Evolutionary conservation across 2,329 filamentous ascomycete genomes (phyloP), one percentile per base, ranked within the genome.

Genomic region (Rhinocladiella mackenziei): DNA sequence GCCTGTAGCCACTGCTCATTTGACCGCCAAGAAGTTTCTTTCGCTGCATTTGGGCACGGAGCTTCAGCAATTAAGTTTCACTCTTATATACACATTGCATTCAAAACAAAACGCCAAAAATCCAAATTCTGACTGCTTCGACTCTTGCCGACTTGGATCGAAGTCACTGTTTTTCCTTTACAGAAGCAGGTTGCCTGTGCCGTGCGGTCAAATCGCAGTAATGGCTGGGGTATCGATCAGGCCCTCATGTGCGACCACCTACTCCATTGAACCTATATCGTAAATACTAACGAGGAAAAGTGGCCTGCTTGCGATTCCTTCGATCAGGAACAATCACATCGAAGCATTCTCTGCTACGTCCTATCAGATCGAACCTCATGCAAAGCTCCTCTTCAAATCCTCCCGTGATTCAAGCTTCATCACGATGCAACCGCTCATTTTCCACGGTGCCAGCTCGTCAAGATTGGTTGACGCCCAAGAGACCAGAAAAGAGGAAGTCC

Each of bases 401-500:
- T 62, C 58, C 60, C 70, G 51, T 65, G 72, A 58, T 67, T 15
- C 38, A 14, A 29, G 74, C 71, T 65, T 65, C 56, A 28, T 53
- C 65, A 53, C 78, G 84, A 62, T 69, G 45, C 33, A 20, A 4
- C 7, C 49, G 55, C 19, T 23, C 77, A 50, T 94, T 95, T 69
- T 87, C 87, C 28, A 84, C 83, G 22, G 86, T 86, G 49, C 75
- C 60, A 53, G 70, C 54, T 60, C 69, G 62, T 53, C 74, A 63
- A 55, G 84, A 79, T 62, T 97, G 89, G 89, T 84, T 97, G 35
- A 78, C 86, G 45, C 91, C 91, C 23, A 84, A 80, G 59, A 69
- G 83, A 58, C 80, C 86, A 54, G 89, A 88, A 63, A 84, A 81
- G 61, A 87, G 86, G 66, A 94, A 94, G 74, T 89, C 89, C 56